Evolutionary conservation across 1,284 basidiomycete genomes (phyloP).

Genomic region (Rhodotorula glutinis): DNA sequence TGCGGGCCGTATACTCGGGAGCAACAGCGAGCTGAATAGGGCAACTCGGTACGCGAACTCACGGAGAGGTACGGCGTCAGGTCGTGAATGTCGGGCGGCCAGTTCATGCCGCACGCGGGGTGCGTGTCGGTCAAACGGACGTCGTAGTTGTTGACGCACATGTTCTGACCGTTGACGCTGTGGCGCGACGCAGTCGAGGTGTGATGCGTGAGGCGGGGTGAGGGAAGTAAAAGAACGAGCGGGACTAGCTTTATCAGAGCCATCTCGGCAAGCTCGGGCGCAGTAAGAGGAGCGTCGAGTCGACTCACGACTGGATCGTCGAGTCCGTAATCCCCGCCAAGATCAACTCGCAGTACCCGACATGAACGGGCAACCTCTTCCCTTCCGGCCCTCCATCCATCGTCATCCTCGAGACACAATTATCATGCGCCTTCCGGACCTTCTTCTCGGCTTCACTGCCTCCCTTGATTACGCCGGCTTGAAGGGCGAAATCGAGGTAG

Average conservation of each 20-base stretch:
- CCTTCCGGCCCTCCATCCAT: slow-evolving; percentile 52
- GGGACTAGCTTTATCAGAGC: background rate
- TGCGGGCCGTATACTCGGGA: too few relatives aligned
- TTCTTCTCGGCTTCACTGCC: slow-evolving; percentile 66
- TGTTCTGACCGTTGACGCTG: slow-evolving; percentile 67
- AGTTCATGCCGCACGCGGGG: slow-evolving; percentile 97
- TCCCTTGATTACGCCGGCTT: slow-evolving; percentile 71
- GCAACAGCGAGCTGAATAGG: background rate
- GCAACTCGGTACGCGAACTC: slow-evolving; percentile 46
- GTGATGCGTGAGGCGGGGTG: background rate
- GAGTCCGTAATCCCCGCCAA: slow-evolving; percentile 61
- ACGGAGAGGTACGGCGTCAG: slow-evolving; percentile 78
- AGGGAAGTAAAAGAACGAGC: background rate
- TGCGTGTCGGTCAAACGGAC: slow-evolving; percentile 76
- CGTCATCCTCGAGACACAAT: slow-evolving; percentile 57
- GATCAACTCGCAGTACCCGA: slow-evolving; percentile 65
- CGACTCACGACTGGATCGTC: slow-evolving; percentile 63
- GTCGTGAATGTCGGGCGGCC: slow-evolving; percentile 83
- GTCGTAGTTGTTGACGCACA: slow-evolving; percentile 95
- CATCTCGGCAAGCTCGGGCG: too few relatives aligned
- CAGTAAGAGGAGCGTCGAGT: too few relatives aligned
- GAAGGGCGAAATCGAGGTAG: slow-evolving; percentile 81
- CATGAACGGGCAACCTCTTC: slow-evolving; percentile 57
- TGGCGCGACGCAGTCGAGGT: background rate
- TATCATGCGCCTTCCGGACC: slow-evolving; percentile 62